Percentiles rank a stretch among this genome's conserved stretches.
Conservation (phyloP, 2,329 filamentous ascomycete genomes). For the Hyphodiscus sp. region DNA sequence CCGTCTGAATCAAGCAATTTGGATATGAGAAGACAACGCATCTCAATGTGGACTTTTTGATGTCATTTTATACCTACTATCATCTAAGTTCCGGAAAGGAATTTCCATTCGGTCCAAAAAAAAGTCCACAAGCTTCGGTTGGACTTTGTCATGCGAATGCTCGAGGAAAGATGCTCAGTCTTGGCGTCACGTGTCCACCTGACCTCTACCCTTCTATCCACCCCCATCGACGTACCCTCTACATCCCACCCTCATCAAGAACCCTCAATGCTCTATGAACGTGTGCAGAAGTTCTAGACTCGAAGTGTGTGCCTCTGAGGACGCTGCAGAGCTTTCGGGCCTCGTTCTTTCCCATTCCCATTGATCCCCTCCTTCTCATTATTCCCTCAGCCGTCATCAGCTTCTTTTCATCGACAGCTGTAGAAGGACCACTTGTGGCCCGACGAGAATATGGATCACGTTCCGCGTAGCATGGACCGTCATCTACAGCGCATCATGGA, state of each 20-base stretch:
- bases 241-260: not conserved
- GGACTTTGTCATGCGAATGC: not conserved
- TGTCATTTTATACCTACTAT: too few species aligned
- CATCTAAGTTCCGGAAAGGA: too few species aligned
- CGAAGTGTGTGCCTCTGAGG: not conserved
- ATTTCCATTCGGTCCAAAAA: too few species aligned
- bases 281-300: not conserved
- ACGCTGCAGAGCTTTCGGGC: not conserved
- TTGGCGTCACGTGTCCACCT: not conserved
- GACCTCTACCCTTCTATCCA: not conserved
- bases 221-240: too few species aligned
- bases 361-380: not conserved
- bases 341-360: not conserved
- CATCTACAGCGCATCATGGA: conserved; percentile 20
- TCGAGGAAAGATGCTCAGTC: not conserved
- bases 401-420: not conserved
- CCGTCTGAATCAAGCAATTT: too few species aligned
- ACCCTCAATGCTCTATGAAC: not conserved
- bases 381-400: not conserved
- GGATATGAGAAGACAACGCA: too few species aligned
- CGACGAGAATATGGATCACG: not conserved
- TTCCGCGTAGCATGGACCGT: conserved; percentile 9
- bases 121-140: too few species aligned
- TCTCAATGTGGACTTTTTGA: too few species aligned
- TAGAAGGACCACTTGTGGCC: not conserved